Evolutionary conservation across 192 early-diverging fungal genomes (phyloP).

Genomic region (Jimgerdemannia lactiflua): DNA sequence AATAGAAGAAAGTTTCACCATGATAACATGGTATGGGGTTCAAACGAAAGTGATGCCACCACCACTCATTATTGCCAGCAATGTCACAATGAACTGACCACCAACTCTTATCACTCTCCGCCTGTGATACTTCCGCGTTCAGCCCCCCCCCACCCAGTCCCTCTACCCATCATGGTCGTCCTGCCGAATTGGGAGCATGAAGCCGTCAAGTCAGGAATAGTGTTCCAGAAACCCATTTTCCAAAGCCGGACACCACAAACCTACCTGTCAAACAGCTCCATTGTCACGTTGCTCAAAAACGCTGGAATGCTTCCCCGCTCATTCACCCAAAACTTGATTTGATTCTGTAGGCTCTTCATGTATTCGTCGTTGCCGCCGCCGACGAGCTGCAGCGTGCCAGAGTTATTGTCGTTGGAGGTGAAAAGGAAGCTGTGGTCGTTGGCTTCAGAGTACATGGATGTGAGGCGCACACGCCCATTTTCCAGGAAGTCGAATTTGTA

Average conservation of each 20-base stretch:
- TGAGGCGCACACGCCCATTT: slow-evolving; percentile 72
- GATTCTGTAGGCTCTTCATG: slow-evolving; percentile 49
- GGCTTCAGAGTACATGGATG: slow-evolving; percentile 61
- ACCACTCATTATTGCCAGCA: too few relatives aligned
- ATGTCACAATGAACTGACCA: not conserved
- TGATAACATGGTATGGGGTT: too few relatives aligned
- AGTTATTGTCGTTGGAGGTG: slow-evolving; percentile 59
- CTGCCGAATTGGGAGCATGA: not conserved
- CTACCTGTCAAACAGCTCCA: slow-evolving; percentile 59
- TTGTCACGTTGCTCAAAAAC: slow-evolving; percentile 73
- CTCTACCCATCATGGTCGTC: not conserved
- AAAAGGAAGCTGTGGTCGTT: slow-evolving; percentile 74
- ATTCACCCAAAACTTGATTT: slow-evolving; percentile 65
- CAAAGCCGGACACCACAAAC: not conserved
- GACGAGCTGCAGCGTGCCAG: slow-evolving; percentile 63
- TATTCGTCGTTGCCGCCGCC: slow-evolving; percentile 66
- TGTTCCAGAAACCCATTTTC: not conserved
- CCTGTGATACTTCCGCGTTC: not conserved
- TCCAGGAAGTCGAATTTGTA: slow-evolving; percentile 65
- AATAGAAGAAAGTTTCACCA: too few relatives aligned
- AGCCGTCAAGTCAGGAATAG: not conserved
- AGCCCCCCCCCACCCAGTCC: not conserved
- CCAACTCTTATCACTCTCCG: not conserved
- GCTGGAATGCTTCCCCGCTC: slow-evolving; percentile 76
- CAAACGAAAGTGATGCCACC: too few relatives aligned